Evolutionary conservation across 2,329 filamentous ascomycete genomes (phyloP).

Genomic region (Xenosphaeropsis pyriputrescens): DNA sequence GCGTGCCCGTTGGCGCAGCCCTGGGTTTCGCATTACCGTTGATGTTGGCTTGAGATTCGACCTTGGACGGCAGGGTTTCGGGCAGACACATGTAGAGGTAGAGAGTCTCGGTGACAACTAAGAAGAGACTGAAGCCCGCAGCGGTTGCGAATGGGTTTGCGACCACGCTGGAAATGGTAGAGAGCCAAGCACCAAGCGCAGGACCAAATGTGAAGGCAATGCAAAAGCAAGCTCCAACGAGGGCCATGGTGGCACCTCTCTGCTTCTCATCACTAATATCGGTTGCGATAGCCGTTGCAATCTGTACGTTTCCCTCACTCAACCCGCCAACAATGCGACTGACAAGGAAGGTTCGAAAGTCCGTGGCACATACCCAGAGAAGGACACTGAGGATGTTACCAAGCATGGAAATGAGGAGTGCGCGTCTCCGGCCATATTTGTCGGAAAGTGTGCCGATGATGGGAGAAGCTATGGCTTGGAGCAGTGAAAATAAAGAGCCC

Average conservation of each 20-base stretch:
- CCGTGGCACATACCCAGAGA: slow-evolving; percentile 83
- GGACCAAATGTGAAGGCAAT: slow-evolving; percentile 96
- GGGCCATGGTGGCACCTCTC: slow-evolving; percentile 83
- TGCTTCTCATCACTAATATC: slow-evolving; percentile 82
- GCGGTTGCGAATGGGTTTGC: slow-evolving; percentile 91
- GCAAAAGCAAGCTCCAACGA: slow-evolving; percentile 93
- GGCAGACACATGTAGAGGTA: slow-evolving; percentile 79
- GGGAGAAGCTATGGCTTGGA: slow-evolving; percentile 85
- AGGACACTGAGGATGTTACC: slow-evolving; percentile 90
- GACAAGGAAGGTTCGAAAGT: slow-evolving; percentile 93
- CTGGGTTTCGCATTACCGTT: not conserved
- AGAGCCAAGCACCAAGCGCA: slow-evolving; percentile 75
- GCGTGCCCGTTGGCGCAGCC: slow-evolving; percentile 1
- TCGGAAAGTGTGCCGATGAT: slow-evolving; percentile 84
- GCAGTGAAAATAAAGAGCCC: slow-evolving; percentile 78
- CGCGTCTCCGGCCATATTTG: slow-evolving; percentile 71
- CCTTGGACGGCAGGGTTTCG: slow-evolving; percentile 62
- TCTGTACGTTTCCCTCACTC: slow-evolving; percentile 92
- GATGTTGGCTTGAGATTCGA: slow-evolving; percentile 13
- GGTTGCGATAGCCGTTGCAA: slow-evolving; percentile 90
- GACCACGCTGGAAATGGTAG: slow-evolving; percentile 60
- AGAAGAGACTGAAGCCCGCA: slow-evolving; percentile 69
- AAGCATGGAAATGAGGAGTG: slow-evolving; percentile 78
- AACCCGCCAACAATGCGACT: slow-evolving; percentile 83
- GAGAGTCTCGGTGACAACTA: slow-evolving; percentile 75